phyloP scores from a whole-genome alignment of 2,329 filamentous ascomycete species.

The Exophiala sp. region DNA sequence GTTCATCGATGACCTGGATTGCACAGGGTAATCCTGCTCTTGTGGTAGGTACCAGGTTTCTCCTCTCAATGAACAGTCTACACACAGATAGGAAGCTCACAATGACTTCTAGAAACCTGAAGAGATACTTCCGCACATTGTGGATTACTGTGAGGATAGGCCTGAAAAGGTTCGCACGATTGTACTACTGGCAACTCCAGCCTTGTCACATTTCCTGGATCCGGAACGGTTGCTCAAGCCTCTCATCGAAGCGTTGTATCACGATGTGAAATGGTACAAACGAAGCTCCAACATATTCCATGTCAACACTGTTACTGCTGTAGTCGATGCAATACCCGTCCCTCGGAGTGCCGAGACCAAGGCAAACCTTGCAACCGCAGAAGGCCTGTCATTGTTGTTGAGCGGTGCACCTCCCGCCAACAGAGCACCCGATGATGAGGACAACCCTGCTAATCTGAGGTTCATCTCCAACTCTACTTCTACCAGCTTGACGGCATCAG shows the following conservation, averaged over 20 bases:
- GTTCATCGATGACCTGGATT: too few species aligned
- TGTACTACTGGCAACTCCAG: constrained; percentile 18
- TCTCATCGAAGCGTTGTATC: constrained; percentile 1
- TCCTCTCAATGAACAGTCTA: too few species aligned
- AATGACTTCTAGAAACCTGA: constrained; percentile 1
- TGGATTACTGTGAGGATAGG: not conserved
- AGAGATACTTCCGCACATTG: not conserved
- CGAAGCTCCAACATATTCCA: not conserved
- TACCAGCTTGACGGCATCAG: not conserved
- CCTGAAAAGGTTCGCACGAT: constrained; percentile 2
- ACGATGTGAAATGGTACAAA: not conserved
- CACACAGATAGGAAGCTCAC: not conserved
- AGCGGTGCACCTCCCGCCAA: not conserved
- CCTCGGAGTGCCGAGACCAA: not conserved
- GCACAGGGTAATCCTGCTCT: too few species aligned
- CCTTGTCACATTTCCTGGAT: constrained; percentile 12
- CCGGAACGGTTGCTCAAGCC: constrained; percentile 3
- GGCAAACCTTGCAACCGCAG: not conserved
- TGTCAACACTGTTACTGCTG: constrained; percentile 17
- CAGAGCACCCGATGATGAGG: not conserved
- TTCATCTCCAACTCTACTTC: not conserved
- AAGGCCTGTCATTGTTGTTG: constrained; percentile 24
- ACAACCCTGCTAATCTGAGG: not conserved
- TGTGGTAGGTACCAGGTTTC: too few species aligned
- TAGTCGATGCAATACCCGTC: constrained; percentile 25